Conservation (phyloP, 306 rosid genomes). For the Crotalaria pallida region DNA sequence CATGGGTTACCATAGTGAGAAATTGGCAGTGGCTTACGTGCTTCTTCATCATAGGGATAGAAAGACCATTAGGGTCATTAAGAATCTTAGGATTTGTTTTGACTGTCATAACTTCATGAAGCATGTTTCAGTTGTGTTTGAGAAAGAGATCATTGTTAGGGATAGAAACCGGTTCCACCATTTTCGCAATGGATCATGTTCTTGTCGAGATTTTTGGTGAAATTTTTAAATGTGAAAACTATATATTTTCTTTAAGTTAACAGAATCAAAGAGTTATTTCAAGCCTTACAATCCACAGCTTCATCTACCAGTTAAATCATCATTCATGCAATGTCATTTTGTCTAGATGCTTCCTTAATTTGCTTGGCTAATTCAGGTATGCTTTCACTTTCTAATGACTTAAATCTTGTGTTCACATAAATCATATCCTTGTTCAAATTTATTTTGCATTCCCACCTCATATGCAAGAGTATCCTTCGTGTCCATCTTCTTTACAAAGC, state of each 20-base stretch:
- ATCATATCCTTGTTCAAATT: neutral
- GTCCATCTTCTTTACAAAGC: too few species aligned
- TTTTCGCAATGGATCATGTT: slow-evolving; percentile 48
- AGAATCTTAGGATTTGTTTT: slow-evolving; percentile 53
- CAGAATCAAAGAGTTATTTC: neutral
- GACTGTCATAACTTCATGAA: slow-evolving; percentile 69
- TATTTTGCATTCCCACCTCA: neutral
- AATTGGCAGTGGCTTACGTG: slow-evolving; percentile 53
- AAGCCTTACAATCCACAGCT: neutral
- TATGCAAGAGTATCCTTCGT: neutral
- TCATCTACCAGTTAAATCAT: neutral
- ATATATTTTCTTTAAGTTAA: neutral
- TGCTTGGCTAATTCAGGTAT: neutral
- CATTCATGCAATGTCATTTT: neutral
- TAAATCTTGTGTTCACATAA: neutral
- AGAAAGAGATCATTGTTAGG: slow-evolving; percentile 34
- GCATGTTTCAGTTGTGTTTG: slow-evolving; percentile 40
- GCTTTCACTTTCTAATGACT: neutral
- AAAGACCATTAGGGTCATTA: slow-evolving; percentile 45
- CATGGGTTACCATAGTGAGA: slow-evolving; percentile 58
- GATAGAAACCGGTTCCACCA: slow-evolving; percentile 57
- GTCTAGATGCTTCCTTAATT: neutral
- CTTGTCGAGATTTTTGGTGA: slow-evolving; percentile 58
- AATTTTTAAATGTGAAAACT: slow-evolving; percentile 4
- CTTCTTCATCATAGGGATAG: slow-evolving; percentile 47